phyloP scores from a whole-genome alignment of 2,329 filamentous ascomycete genomes.

The Diplodia mutila region DNA sequence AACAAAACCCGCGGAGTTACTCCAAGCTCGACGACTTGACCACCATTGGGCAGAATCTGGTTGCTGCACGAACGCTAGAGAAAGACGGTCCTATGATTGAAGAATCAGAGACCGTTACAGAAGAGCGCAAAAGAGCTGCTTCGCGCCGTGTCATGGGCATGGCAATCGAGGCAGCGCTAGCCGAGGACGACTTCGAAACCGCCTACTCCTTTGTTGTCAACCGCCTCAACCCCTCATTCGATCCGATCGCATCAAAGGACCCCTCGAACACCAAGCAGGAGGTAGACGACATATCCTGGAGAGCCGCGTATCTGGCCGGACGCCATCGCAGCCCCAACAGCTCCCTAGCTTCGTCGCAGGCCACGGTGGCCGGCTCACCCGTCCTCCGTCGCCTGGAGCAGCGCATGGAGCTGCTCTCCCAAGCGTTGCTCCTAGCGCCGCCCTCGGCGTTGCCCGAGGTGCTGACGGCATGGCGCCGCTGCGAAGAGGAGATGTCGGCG shows the following conservation, averaged over 20 bases:
- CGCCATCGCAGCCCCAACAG: slow-evolving; percentile 59
- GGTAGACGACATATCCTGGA: slow-evolving; percentile 74
- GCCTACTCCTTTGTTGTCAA: slow-evolving; percentile 83
- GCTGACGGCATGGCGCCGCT: slow-evolving; percentile 72
- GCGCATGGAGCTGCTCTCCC: slow-evolving; percentile 77
- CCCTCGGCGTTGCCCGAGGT: slow-evolving; percentile 72
- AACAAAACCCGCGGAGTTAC: slow-evolving; percentile 75
- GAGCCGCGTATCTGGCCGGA: slow-evolving; percentile 76
- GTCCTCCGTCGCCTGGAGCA: slow-evolving; percentile 73
- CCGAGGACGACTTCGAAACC: slow-evolving; percentile 81
- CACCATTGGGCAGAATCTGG: slow-evolving; percentile 69
- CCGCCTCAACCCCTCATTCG: slow-evolving; percentile 52
- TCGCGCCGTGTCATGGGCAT: slow-evolving; percentile 75
- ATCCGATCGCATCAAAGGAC: slow-evolving; percentile 3
- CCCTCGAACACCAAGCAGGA: slow-evolving; percentile 28
- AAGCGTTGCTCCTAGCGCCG: slow-evolving; percentile 75
- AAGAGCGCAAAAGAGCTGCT: slow-evolving; percentile 47
- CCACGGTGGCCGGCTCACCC: slow-evolving; percentile 45
- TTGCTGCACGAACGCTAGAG: slow-evolving; percentile 57
- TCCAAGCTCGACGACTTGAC: slow-evolving; percentile 75
- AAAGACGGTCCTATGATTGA: slow-evolving; percentile 31
- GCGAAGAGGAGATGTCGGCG: slow-evolving; percentile 74
- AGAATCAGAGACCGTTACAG: slow-evolving; percentile 21
- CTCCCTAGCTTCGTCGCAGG: slow-evolving; percentile 43
- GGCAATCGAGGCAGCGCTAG: slow-evolving; percentile 76